phyloP scores from a whole-genome alignment of 2,329 filamentous ascomycete genomes.

The Hortaea werneckii region DNA sequence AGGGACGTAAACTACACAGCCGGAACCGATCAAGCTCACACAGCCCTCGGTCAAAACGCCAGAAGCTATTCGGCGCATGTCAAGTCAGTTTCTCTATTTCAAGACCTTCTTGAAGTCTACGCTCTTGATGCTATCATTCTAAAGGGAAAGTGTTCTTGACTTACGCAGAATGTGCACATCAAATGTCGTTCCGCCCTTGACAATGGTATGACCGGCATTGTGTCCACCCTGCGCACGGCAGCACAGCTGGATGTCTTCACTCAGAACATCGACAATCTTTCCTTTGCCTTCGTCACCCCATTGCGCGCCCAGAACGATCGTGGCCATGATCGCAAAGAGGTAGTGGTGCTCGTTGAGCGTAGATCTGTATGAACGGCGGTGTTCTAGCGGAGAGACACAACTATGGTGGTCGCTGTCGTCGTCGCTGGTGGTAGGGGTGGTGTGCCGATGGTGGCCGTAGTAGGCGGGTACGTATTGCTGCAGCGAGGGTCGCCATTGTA shows the following conservation, averaged over 20 bases:
- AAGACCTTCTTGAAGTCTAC: constrained; percentile 2
- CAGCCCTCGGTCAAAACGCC: constrained; percentile 62
- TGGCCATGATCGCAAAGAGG: constrained; percentile 30
- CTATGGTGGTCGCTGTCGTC: background rate
- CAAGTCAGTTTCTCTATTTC: background rate
- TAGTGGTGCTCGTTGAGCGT: background rate
- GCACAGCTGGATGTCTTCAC: constrained; percentile 43
- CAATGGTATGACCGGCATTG: constrained; percentile 45
- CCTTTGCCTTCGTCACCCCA: constrained; percentile 53
- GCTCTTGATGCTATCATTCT: too few species aligned
- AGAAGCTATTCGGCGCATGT: constrained; percentile 37
- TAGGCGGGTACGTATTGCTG: background rate
- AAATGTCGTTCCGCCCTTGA: constrained; percentile 36
- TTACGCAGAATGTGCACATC: constrained; percentile 49
- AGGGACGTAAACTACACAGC: constrained; percentile 60
- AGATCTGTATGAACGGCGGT: background rate
- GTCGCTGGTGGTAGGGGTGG: background rate
- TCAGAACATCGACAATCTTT: constrained; percentile 44
- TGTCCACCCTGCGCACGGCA: constrained; percentile 51
- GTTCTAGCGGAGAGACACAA: background rate
- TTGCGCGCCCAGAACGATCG: constrained; percentile 50
- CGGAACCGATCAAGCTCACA: constrained; percentile 58
- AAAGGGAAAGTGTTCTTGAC: constrained; percentile 3
- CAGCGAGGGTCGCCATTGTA: constrained; percentile 1
- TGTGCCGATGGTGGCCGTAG: background rate